A percentile compares a stretch with the other conserved stretches of the same genome.
phyloP scores from a whole-genome alignment of 805 yeast species.

The Wickerhamiella galacta region DNA sequence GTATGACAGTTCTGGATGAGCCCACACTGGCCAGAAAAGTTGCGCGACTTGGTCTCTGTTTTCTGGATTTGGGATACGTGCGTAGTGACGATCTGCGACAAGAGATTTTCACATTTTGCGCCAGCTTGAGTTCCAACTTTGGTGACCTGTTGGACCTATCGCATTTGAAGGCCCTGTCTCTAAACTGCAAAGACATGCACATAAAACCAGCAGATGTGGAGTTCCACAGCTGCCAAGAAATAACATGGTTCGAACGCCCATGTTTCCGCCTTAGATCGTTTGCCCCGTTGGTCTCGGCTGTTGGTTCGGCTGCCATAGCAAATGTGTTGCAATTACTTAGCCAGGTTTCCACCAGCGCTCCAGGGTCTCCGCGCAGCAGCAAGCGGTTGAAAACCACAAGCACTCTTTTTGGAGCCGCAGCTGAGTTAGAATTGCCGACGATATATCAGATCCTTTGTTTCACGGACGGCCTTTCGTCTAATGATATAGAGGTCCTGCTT shows the following conservation, averaged over 20 bases:
- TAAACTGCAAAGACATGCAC: not conserved
- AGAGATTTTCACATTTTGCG: not conserved
- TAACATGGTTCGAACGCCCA: not conserved
- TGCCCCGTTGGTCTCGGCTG: not conserved
- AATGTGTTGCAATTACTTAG: not conserved
- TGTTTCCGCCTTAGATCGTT: not conserved
- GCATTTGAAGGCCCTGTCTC: not conserved
- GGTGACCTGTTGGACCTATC: too few species aligned
- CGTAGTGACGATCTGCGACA: not conserved
- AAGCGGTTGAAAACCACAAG: too few species aligned
- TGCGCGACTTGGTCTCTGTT: not conserved
- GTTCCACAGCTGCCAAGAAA: not conserved
- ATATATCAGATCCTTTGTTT: too few species aligned
- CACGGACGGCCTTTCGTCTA: too few species aligned
- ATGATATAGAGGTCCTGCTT: too few species aligned
- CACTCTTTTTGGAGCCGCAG: too few species aligned
- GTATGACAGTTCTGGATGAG: not conserved
- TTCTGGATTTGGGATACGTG: not conserved
- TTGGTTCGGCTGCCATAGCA: not conserved
- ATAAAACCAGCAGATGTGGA: not conserved
- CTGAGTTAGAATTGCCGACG: too few species aligned
- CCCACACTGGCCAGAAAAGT: not conserved
- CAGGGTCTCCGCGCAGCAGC: too few species aligned
- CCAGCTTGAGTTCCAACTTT: not conserved
- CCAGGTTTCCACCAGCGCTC: too few species aligned